Conservation (phyloP, 2,329 filamentous ascomycete genomes). For the Pseudogymnoascus sp. region DNA sequence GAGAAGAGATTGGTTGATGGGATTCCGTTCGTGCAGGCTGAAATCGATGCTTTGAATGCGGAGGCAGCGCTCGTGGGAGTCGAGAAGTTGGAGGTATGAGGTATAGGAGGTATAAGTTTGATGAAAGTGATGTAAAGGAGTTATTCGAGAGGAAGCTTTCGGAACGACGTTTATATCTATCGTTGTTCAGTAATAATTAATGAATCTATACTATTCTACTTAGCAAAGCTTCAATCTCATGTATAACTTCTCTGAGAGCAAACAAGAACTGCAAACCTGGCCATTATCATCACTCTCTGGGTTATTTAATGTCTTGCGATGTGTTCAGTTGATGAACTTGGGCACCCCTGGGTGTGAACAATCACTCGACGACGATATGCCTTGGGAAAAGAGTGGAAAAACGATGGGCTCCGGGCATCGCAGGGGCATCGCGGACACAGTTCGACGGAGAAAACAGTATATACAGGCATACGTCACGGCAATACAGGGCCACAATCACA, state of each 20-base stretch:
- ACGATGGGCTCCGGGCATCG: background rate
- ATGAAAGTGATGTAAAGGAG: background rate
- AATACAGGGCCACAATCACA: background rate
- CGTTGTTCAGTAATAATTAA: background rate
- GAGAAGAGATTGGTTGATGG: constrained; percentile 42
- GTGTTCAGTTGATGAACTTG: background rate
- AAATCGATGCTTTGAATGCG: constrained; percentile 46
- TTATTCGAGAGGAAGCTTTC: background rate
- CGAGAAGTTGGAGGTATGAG: constrained; percentile 4
- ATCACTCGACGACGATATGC: background rate
- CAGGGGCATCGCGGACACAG: background rate
- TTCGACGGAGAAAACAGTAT: background rate
- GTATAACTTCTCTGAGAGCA: background rate
- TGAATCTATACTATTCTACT: background rate
- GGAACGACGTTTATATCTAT: background rate
- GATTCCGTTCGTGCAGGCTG: constrained; percentile 49
- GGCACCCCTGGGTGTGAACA: background rate
- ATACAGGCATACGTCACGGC: background rate
- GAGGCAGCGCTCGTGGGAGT: constrained; percentile 41
- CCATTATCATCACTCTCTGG: background rate
- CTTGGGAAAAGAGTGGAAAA: background rate
- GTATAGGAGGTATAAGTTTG: background rate
- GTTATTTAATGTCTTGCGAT: background rate
- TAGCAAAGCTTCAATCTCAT: background rate
- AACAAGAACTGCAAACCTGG: background rate